Conservation (phyloP, 768 basidiomycete genomes). For the Lactarius hengduanensis region DNA sequence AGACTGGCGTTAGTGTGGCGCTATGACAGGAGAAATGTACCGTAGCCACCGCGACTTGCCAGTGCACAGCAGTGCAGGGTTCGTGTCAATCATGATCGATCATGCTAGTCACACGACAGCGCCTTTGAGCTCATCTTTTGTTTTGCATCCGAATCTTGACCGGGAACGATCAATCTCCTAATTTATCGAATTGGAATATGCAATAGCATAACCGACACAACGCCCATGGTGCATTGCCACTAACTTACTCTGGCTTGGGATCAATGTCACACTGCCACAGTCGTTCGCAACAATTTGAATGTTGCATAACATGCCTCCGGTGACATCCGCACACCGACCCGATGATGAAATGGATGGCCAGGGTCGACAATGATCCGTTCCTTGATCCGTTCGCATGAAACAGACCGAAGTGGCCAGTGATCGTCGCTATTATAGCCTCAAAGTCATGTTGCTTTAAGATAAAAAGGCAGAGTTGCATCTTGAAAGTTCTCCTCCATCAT, state of each 20-base stretch:
- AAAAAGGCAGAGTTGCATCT: background rate
- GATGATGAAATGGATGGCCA: too few relatives aligned
- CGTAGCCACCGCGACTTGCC: background rate
- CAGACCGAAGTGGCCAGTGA: background rate
- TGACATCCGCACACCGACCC: background rate
- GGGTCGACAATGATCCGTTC: too few relatives aligned
- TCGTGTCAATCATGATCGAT: background rate
- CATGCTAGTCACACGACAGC: too few relatives aligned
- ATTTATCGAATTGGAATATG: too few relatives aligned
- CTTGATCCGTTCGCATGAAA: background rate
- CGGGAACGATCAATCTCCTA: too few relatives aligned
- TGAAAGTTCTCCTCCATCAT: background rate
- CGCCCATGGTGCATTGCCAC: background rate
- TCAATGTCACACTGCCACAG: background rate
- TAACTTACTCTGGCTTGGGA: too few relatives aligned
- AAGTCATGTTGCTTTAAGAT: background rate
- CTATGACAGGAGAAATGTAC: background rate
- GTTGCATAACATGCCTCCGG: background rate
- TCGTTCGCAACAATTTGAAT: background rate
- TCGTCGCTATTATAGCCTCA: background rate
- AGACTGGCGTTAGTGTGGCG: background rate
- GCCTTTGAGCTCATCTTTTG: background rate
- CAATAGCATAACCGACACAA: background rate
- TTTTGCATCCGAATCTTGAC: background rate
- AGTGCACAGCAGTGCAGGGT: background rate